phyloP scores from a whole-genome alignment of 1,284 basidiomycete genomes.

The Peniophora sp. region DNA sequence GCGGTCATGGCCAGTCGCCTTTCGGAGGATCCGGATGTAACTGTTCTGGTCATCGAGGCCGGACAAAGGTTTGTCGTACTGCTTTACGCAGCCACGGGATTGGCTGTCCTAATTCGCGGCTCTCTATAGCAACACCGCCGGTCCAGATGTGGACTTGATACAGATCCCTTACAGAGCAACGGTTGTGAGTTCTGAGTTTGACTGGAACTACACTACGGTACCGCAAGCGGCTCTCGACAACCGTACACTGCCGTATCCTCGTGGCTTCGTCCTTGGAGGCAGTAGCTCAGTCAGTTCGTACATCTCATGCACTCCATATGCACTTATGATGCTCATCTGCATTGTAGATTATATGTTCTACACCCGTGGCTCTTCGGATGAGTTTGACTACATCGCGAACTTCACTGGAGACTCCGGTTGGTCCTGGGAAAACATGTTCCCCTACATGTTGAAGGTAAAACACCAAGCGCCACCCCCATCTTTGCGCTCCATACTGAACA shows the following conservation, averaged over 20 bases:
- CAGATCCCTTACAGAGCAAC: no score
- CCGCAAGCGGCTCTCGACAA: constrained; percentile 18
- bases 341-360: constrained; percentile 15
- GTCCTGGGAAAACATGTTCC: constrained; percentile 19
- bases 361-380: constrained; percentile 17
- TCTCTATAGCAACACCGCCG: no score
- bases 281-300: constrained; percentile 17
- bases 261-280: constrained; percentile 19
- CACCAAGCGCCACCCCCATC: constrained; percentile 1
- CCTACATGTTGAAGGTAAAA: constrained; percentile 13
- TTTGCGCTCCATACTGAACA: constrained; percentile 17
- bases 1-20: background rate
- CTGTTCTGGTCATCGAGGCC: background rate
- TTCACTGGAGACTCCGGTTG: constrained; percentile 22
- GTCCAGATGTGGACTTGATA: no score
- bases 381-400: constrained; percentile 20
- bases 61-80: background rate
- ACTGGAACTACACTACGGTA: constrained; percentile 17
- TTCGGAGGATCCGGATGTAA: background rate
- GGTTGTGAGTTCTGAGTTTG: background rate
- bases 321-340: background rate
- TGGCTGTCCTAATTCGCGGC: no score
- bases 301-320: background rate
- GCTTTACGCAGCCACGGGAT: no score
- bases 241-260: constrained; percentile 14